These are phyloP conservation scores for Thraustotheca clavata DNA, from an alignment of 352 stramenopile genomes.

Conservation along the genomic window DNA sequence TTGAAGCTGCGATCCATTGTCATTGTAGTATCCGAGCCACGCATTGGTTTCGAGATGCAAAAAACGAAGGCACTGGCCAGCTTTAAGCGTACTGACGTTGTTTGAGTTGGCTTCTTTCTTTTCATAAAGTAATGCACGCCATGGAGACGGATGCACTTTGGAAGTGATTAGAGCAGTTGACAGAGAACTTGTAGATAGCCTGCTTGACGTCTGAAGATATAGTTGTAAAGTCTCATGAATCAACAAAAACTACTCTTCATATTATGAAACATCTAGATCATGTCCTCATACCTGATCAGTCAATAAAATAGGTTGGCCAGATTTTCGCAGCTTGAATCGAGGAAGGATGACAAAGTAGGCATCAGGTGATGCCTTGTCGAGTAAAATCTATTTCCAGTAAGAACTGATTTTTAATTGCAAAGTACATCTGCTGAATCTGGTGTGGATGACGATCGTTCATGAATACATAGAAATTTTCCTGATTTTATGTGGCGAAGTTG, in stretches of 20 bases:
- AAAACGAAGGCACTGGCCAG: conserved; percentile 46
- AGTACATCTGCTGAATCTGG: conserved; percentile 33
- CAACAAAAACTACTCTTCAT: background rate
- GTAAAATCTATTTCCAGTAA: conserved; percentile 32
- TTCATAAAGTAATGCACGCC: conserved; percentile 50
- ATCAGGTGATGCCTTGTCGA: conserved; percentile 36
- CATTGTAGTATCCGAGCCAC: conserved; percentile 29
- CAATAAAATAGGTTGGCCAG: conserved; percentile 49
- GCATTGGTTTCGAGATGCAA: conserved; percentile 58
- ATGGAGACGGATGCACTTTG: conserved; percentile 45
- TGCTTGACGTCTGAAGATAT: conserved; percentile 44
- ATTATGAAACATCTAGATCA: background rate
- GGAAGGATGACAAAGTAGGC: conserved; percentile 47
- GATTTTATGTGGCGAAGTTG: conserved; percentile 57
- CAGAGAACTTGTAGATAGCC: conserved; percentile 28
- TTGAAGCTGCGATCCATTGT: conserved; percentile 26
- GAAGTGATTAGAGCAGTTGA: conserved; percentile 41
- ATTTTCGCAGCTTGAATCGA: conserved; percentile 55
- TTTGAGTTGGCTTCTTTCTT: conserved; percentile 13
- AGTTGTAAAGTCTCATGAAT: conserved; percentile 35
- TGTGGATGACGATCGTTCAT: conserved; percentile 29
- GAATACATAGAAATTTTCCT: conserved; percentile 45
- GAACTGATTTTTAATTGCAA: background rate
- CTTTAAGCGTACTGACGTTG: conserved; percentile 26
- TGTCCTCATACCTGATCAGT: conserved; percentile 53